A percentile compares a stretch with the other conserved stretches of the same genome.
Conservation (phyloP, 1,284 basidiomycete genomes). For the Tilletia setariae region DNA sequence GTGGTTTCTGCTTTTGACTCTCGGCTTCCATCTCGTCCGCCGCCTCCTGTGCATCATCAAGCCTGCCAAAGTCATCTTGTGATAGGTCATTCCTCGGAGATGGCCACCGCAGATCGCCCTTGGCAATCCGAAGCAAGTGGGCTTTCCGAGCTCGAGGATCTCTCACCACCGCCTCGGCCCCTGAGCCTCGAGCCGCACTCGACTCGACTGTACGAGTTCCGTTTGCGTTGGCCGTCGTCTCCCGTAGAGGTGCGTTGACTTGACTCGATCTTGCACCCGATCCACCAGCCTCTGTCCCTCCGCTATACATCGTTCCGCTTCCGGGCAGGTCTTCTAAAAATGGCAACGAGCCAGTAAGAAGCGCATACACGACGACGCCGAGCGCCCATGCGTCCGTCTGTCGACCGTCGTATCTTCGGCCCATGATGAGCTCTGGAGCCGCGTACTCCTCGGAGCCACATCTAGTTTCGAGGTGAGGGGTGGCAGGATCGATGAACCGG, state of each 20-base stretch:
- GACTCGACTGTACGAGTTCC: neutral
- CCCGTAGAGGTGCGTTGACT: neutral
- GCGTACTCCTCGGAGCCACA: constrained; percentile 90
- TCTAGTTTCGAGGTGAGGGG: constrained; percentile 73
- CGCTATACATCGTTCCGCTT: constrained; percentile 2
- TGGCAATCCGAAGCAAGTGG: constrained; percentile 51
- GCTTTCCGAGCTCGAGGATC: constrained; percentile 41
- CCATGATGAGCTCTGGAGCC: constrained; percentile 82
- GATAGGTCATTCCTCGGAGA: constrained; percentile 47
- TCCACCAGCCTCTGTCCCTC: constrained; percentile 24
- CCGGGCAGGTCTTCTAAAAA: constrained; percentile 51
- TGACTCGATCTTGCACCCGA: neutral
- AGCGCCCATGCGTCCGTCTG: constrained; percentile 86
- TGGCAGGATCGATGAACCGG: constrained; percentile 71
- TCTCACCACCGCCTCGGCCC: neutral
- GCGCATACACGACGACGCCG: constrained; percentile 75
- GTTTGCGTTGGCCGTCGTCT: neutral
- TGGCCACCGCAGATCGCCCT: constrained; percentile 53
- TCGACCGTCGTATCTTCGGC: constrained; percentile 73
- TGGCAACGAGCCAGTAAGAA: constrained; percentile 64
- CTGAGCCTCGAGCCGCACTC: neutral
- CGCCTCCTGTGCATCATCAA: constrained; percentile 21
- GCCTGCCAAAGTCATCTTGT: neutral
- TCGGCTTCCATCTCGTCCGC: constrained; percentile 25
- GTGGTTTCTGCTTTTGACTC: neutral